Conservation (phyloP, 768 basidiomycete species). For the Mrakia frigida region DNA sequence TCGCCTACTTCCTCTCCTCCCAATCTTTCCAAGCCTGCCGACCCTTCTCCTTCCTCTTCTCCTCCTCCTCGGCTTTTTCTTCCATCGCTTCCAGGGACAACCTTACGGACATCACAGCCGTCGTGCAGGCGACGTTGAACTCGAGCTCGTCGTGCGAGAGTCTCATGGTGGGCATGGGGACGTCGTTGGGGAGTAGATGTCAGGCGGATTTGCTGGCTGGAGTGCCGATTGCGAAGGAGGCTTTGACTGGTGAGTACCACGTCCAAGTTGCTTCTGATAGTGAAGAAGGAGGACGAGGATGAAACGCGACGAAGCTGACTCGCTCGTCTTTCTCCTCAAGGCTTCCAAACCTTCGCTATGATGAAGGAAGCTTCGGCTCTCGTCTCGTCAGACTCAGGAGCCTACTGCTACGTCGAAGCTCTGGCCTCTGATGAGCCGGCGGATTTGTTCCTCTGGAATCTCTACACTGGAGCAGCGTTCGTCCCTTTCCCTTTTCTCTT, state of each 20-base stretch:
- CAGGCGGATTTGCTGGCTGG: slow-evolving; percentile 17
- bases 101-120: background rate
- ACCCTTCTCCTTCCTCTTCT: slow-evolving; percentile 62
- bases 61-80: slow-evolving; percentile 19
- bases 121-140: slow-evolving; percentile 6
- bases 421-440: slow-evolving; percentile 55
- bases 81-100: slow-evolving; percentile 3
- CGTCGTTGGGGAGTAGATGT: slow-evolving; percentile 8
- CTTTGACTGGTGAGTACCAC: slow-evolving; percentile 17
- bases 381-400: slow-evolving; percentile 53
- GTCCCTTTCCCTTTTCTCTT: background rate
- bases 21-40: slow-evolving; percentile 65
- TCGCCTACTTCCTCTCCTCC: slow-evolving; percentile 65
- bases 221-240: slow-evolving; percentile 23
- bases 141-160: slow-evolving; percentile 7
- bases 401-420: slow-evolving; percentile 72
- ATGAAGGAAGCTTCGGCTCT: slow-evolving; percentile 62
- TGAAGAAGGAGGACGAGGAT: background rate
- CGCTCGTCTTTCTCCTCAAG: slow-evolving; percentile 38
- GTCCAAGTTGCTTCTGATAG: background rate
- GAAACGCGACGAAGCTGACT: background rate
- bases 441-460: slow-evolving; percentile 66
- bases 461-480: slow-evolving; percentile 55
- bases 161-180: slow-evolving; percentile 2
- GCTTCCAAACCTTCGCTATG: slow-evolving; percentile 58